phyloP scores from a whole-genome alignment of 2,329 filamentous ascomycete genomes.

The Aspergillus novofumigatus region DNA sequence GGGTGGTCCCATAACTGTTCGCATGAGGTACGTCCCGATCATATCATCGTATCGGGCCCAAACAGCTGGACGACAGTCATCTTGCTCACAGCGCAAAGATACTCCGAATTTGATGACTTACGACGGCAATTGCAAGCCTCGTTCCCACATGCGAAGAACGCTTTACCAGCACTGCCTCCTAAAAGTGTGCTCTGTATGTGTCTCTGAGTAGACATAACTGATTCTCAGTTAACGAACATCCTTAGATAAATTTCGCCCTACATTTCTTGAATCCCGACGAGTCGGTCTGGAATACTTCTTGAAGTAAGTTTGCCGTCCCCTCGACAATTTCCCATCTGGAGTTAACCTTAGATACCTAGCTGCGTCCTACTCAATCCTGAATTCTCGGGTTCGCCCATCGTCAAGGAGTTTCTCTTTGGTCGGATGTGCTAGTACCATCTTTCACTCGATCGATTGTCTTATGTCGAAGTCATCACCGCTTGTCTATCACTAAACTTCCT shows the following conservation, averaged over 20 bases:
- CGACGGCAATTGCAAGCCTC: slow-evolving; percentile 68
- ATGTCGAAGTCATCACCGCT: neutral
- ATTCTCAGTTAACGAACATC: slow-evolving; percentile 7
- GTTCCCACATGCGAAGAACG: slow-evolving; percentile 77
- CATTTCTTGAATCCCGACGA: slow-evolving; percentile 80
- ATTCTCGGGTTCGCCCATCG: slow-evolving; percentile 82
- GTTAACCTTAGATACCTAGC: slow-evolving; percentile 44
- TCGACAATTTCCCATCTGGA: neutral
- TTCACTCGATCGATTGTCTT: neutral
- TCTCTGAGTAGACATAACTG: neutral
- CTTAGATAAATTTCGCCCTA: slow-evolving; percentile 65
- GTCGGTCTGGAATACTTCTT: slow-evolving; percentile 86
- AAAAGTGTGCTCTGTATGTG: slow-evolving; percentile 81
- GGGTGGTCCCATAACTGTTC: slow-evolving; percentile 55
- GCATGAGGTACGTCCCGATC: slow-evolving; percentile 50
- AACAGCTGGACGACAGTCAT: neutral
- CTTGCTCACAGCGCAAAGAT: slow-evolving; percentile 47
- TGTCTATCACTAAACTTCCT: neutral
- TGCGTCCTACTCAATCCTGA: slow-evolving; percentile 90
- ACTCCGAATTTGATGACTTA: slow-evolving; percentile 90
- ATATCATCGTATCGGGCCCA: neutral
- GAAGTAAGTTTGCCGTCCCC: slow-evolving; percentile 59
- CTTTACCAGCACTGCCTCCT: slow-evolving; percentile 84
- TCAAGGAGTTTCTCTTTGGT: slow-evolving; percentile 83
- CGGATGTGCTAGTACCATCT: slow-evolving; percentile 21